Conservation (phyloP, 75 land plant genomes). For the Gnetum montanum region DNA sequence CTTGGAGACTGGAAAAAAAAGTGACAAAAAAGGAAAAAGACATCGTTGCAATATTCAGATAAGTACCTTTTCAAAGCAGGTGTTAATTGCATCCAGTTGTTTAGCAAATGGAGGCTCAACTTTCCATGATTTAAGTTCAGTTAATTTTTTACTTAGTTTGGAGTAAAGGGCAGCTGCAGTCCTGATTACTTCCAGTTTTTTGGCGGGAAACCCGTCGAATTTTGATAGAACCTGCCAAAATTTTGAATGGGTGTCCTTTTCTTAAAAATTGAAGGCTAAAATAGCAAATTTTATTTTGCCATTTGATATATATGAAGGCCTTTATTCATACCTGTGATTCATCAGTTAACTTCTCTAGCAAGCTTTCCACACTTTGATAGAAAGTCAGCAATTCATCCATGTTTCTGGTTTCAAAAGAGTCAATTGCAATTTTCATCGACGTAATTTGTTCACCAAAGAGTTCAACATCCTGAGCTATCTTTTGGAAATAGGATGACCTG, state of each 20-base stretch:
- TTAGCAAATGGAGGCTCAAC: slow-evolving; percentile 32
- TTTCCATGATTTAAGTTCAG: slow-evolving; percentile 28
- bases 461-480: slow-evolving; percentile 50
- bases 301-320: neutral
- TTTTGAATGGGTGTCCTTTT: no score
- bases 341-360: slow-evolving; percentile 45
- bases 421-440: slow-evolving; percentile 33
- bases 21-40: neutral
- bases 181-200: slow-evolving; percentile 48
- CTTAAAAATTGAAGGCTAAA: no score
- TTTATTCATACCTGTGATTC: slow-evolving; percentile 58
- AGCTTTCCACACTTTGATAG: slow-evolving; percentile 35
- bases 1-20: neutral
- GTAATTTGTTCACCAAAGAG: slow-evolving; percentile 33
- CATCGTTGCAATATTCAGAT: neutral
- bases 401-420: slow-evolving; percentile 40
- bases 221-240: slow-evolving; percentile 55
- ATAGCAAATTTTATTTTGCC: no score
- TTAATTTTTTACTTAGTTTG: slow-evolving; percentile 23
- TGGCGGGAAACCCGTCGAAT: slow-evolving; percentile 66
- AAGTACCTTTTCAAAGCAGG: slow-evolving; percentile 63
- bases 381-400: slow-evolving; percentile 44
- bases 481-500: slow-evolving; percentile 24
- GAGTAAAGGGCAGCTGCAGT: slow-evolving; percentile 43
- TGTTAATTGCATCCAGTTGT: slow-evolving; percentile 34